A percentile compares a stretch with the other conserved stretches of the same genome.
These are phyloP conservation scores for Rhipidocladum racemiflorum DNA, from an alignment of 176 grass and related monocot species.

Conservation along the genomic window DNA sequence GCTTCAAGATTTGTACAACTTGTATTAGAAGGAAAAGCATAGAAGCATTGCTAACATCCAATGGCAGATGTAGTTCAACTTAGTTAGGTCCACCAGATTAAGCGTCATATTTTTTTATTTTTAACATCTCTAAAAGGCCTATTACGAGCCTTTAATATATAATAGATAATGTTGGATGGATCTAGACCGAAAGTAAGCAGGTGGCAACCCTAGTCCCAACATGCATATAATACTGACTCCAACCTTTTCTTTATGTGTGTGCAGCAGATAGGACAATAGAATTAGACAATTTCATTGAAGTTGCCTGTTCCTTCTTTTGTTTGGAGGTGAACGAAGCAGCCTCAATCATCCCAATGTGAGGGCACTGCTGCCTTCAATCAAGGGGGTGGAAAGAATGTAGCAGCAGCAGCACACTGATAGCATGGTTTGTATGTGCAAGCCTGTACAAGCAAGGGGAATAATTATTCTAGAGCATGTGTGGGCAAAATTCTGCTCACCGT, in stretches of 20 bases:
- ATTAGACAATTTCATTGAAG: slow-evolving; percentile 49
- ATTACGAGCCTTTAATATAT: too few species aligned
- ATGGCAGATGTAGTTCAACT: too few species aligned
- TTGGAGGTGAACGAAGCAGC: slow-evolving; percentile 45
- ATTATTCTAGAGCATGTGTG: slow-evolving; percentile 7
- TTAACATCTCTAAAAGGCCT: too few species aligned
- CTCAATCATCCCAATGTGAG: slow-evolving; percentile 38
- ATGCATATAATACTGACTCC: slow-evolving; percentile 51
- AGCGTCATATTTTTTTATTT: too few species aligned
- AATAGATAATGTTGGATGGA: slow-evolving; percentile 31
- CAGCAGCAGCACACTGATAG: not conserved
- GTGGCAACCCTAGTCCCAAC: slow-evolving; percentile 50
- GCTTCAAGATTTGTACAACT: too few species aligned
- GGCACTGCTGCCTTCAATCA: slow-evolving; percentile 35
- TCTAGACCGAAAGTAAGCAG: slow-evolving; percentile 34
- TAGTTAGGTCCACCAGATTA: too few species aligned
- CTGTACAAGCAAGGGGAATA: not conserved
- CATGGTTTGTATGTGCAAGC: not conserved
- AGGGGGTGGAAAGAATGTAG: slow-evolving; percentile 21
- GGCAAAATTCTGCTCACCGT: not conserved
- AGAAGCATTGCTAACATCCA: too few species aligned
- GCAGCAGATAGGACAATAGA: slow-evolving; percentile 47
- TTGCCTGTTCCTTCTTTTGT: slow-evolving; percentile 58
- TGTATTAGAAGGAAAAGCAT: too few species aligned
- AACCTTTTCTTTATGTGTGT: slow-evolving; percentile 40